A percentile compares a stretch with the other conserved stretches of the same genome.
phyloP scores from a whole-genome alignment of 1,284 basidiomycete species.

The Leccinum fuscescens region DNA sequence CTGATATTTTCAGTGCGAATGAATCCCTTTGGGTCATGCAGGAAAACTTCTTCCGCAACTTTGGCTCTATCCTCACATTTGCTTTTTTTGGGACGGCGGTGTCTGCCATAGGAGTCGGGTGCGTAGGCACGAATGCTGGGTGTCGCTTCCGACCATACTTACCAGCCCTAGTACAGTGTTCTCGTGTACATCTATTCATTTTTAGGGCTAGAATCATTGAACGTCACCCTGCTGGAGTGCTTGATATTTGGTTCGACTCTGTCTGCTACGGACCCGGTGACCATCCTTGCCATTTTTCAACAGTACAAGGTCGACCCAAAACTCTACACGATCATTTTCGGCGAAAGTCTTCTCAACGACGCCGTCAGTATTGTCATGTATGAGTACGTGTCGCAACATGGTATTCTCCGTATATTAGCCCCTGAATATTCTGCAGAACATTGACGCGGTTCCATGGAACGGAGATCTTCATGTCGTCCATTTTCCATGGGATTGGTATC shows the following conservation, averaged over 20 bases:
- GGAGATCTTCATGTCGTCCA: conserved; percentile 83
- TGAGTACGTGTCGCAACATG: conserved; percentile 68
- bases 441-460: conserved; percentile 89
- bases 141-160: conserved; percentile 29
- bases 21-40: conserved; percentile 34
- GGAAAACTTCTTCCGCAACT: conserved; percentile 98
- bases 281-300: conserved; percentile 98
- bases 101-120: conserved; percentile 95
- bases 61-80: conserved; percentile 94
- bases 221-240: conserved; percentile 85
- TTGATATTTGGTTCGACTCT: conserved; percentile 96
- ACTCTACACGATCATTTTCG: conserved; percentile 97
- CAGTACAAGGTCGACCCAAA: conserved; percentile 99
- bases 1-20: not conserved
- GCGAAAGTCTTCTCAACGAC: conserved; percentile 96
- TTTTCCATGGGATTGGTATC: conserved; percentile 95
- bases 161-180: conserved; percentile 64
- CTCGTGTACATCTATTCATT: conserved; percentile 95
- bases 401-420: not conserved
- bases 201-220: conserved; percentile 84
- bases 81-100: conserved; percentile 97
- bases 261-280: conserved; percentile 97
- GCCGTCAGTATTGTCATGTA: conserved; percentile 99
- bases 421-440: conserved; percentile 55
- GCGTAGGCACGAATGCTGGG: conserved; percentile 32